phyloP scores from a whole-genome alignment of 805 yeast species.

The Pichia kluyveri region DNA sequence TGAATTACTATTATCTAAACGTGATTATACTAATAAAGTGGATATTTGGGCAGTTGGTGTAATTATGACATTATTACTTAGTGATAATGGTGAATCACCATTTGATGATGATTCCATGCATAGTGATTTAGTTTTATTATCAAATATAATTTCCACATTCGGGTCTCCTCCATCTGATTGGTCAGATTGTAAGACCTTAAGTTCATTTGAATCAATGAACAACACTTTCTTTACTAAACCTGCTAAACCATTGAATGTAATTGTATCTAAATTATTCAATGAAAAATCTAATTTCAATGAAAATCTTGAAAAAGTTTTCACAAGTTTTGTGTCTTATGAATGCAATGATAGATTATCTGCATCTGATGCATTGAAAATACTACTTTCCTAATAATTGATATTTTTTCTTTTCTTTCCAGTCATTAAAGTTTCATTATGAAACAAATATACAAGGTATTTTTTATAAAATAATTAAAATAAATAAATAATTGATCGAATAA shows the following conservation, averaged over 20 bases:
- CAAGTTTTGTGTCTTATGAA: slow-evolving; percentile 36
- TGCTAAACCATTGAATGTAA: slow-evolving; percentile 13
- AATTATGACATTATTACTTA: slow-evolving; percentile 43
- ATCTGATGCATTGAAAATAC: slow-evolving; percentile 12
- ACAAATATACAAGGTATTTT: neutral
- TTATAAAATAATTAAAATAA: neutral
- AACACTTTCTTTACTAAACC: slow-evolving; percentile 17
- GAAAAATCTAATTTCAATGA: slow-evolving; percentile 3
- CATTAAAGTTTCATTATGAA: neutral
- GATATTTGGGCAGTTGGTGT: slow-evolving; percentile 74
- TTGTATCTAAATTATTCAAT: slow-evolving; percentile 27
- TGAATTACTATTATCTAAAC: slow-evolving; percentile 56
- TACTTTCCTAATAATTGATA: neutral
- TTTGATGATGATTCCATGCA: slow-evolving; percentile 31
- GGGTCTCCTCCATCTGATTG: slow-evolving; percentile 54
- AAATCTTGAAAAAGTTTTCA: slow-evolving; percentile 24
- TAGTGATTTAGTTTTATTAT: slow-evolving; percentile 53
- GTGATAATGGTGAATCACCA: slow-evolving; percentile 29
- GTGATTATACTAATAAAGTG: slow-evolving; percentile 42
- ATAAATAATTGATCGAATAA: neutral
- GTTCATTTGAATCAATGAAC: slow-evolving; percentile 28
- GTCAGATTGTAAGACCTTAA: slow-evolving; percentile 34
- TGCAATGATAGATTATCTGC: slow-evolving; percentile 27
- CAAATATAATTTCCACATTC: slow-evolving; percentile 42
- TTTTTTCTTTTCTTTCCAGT: neutral